These are phyloP conservation scores for Isatis lusitanica DNA, from an alignment of 441 rosid species.

Conservation along the genomic window DNA sequence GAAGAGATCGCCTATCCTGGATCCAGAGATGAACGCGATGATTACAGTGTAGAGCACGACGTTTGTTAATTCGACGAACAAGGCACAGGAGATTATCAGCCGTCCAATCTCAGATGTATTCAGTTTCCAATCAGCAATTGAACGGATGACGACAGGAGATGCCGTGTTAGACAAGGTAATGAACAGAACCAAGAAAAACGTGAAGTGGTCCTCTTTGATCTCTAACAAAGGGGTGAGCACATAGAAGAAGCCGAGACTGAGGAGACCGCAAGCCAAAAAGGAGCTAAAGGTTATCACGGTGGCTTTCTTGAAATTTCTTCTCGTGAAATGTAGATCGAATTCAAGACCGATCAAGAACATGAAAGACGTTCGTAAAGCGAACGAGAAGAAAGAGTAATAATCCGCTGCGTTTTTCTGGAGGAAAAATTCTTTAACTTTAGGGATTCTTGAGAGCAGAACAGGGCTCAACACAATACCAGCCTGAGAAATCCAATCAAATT, in stretches of 20 bases:
- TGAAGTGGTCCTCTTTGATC: conserved; percentile 16
- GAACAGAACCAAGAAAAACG: conserved; percentile 40
- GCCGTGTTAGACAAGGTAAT: conserved; percentile 56
- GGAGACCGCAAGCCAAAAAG: conserved; percentile 31
- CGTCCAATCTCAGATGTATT: conserved; percentile 66
- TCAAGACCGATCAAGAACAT: conserved; percentile 83
- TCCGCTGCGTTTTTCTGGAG: conserved; percentile 52
- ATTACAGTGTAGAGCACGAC: conserved; percentile 34
- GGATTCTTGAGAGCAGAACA: conserved; percentile 53
- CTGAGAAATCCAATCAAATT: conserved; percentile 43
- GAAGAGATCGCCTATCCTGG: conserved; percentile 37
- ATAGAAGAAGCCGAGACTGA: conserved; percentile 41
- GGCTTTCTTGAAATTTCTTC: conserved; percentile 46
- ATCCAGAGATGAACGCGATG: conserved; percentile 19
- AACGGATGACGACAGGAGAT: conserved; percentile 63
- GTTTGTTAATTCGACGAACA: conserved; percentile 59
- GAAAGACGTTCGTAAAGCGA: conserved; percentile 54
- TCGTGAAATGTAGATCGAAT: conserved; percentile 51
- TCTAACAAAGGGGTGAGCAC: conserved; percentile 31
- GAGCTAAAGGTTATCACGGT: conserved; percentile 48
- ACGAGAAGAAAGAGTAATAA: conserved; percentile 50
- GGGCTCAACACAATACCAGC: conserved; percentile 80
- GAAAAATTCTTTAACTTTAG: conserved; percentile 41
- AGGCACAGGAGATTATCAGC: conserved; percentile 49
- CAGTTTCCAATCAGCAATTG: conserved; percentile 64